Percentiles rank a stretch among this genome's conserved stretches.
Evolutionary conservation across 2,329 filamentous ascomycete genomes (phyloP).

Genomic region (Macroventuria anomochaeta): DNA sequence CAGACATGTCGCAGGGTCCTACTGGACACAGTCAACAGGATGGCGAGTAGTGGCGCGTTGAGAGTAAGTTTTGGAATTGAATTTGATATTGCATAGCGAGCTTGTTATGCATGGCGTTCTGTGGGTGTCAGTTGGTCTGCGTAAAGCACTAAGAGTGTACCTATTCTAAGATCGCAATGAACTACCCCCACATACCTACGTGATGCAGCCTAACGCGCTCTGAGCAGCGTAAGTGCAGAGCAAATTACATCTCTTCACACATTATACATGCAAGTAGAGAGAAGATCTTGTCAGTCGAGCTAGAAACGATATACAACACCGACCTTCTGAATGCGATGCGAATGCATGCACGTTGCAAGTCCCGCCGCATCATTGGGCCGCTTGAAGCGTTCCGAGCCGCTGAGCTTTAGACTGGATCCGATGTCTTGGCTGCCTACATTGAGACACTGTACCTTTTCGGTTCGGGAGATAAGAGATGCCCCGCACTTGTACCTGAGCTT

Average conservation of each 20-base stretch:
- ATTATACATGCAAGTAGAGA: too few relatives aligned
- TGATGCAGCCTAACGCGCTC: too few relatives aligned
- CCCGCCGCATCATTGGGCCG: background rate
- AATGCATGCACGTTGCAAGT: background rate
- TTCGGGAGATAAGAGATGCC: background rate
- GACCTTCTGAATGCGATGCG: too few relatives aligned
- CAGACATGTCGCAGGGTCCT: conserved; percentile 35
- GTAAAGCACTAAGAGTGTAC: too few relatives aligned
- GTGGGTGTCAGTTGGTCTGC: background rate
- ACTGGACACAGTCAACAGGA: conserved; percentile 30
- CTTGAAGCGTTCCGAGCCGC: background rate
- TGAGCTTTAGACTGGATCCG: background rate
- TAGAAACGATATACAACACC: too few relatives aligned
- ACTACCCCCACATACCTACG: too few relatives aligned
- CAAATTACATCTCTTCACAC: too few relatives aligned
- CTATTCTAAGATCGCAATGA: too few relatives aligned
- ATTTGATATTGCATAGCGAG: conserved; percentile 5
- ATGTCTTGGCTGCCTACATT: background rate
- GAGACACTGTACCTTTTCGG: background rate
- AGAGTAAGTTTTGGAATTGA: background rate
- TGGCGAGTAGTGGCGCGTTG: conserved; percentile 3
- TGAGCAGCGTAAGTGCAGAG: too few relatives aligned
- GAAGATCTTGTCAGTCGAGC: too few relatives aligned
- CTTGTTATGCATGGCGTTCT: background rate
- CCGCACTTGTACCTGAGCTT: conserved; percentile 3